Conservation (phyloP, 2,329 filamentous ascomycete species). For the Esteya vermicola region DNA sequence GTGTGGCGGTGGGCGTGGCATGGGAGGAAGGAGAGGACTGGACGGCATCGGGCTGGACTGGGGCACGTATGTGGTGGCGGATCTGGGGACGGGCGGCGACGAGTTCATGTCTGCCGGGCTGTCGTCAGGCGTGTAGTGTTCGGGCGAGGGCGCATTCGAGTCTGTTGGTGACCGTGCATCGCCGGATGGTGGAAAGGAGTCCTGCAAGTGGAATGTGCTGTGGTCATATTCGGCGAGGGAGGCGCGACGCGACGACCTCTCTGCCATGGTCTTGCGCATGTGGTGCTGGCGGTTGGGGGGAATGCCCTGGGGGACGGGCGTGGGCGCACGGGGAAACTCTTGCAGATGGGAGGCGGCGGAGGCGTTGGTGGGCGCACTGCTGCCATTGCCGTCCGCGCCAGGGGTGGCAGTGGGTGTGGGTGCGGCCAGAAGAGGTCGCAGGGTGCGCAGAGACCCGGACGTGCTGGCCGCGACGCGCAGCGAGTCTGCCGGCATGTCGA, state of each 20-base stretch:
- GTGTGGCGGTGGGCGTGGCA: slow-evolving; percentile 42
- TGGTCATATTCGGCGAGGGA: slow-evolving; percentile 28
- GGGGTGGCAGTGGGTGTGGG: too few relatives aligned
- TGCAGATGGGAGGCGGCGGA: slow-evolving; percentile 42
- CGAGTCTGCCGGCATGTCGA: slow-evolving; percentile 63
- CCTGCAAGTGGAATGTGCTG: slow-evolving; percentile 13
- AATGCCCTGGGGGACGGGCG: slow-evolving; percentile 49
- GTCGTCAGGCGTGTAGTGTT: slow-evolving; percentile 38
- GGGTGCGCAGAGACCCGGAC: slow-evolving; percentile 71
- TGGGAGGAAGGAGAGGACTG: slow-evolving; percentile 60
- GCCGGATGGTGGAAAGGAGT: slow-evolving; percentile 22
- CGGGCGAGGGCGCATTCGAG: slow-evolving; percentile 35
- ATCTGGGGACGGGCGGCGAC: slow-evolving; percentile 68
- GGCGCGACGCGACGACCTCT: slow-evolving; percentile 43
- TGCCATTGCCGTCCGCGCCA: too few relatives aligned
- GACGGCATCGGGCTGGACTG: slow-evolving; percentile 55
- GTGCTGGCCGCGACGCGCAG: slow-evolving; percentile 84
- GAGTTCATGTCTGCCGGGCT: slow-evolving; percentile 78
- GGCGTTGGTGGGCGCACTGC: slow-evolving; percentile 14
- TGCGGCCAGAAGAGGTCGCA: slow-evolving; percentile 54
- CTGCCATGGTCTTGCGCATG: slow-evolving; percentile 18
- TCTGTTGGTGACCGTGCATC: slow-evolving; percentile 41
- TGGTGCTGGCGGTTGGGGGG: slow-evolving; percentile 15
- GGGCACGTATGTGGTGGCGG: slow-evolving; percentile 33
- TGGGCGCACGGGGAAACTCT: slow-evolving; percentile 62